These are phyloP conservation scores for Cucumis hystrix DNA, from an alignment of 306 rosid species.

Conservation along the genomic window DNA sequence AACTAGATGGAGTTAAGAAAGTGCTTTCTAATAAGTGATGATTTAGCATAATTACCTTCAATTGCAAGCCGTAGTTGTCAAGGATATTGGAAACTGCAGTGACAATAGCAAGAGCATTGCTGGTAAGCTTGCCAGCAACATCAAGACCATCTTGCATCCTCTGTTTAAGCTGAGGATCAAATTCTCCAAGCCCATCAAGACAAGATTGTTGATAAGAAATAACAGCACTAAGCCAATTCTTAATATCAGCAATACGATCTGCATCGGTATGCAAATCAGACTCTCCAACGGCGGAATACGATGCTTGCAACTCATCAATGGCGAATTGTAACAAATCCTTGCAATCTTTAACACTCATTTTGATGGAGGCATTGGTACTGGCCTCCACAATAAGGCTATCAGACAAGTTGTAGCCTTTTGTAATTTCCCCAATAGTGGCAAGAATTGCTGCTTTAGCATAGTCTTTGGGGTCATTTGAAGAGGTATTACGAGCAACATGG, in stretches of 20 bases:
- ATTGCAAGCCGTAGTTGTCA: conserved; percentile 12
- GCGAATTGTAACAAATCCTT: conserved; percentile 40
- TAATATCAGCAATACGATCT: conserved; percentile 22
- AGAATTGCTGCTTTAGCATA: conserved; percentile 24
- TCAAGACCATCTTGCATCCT: conserved; percentile 12
- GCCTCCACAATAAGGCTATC: conserved; percentile 20
- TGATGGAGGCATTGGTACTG: background rate
- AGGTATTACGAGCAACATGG: conserved; percentile 6
- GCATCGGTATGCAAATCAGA: conserved; percentile 12
- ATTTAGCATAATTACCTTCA: background rate
- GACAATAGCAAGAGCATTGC: conserved; percentile 40
- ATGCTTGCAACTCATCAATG: conserved; percentile 19
- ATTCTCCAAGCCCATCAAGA: conserved; percentile 23
- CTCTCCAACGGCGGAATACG: conserved; percentile 16
- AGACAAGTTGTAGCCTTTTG: conserved; percentile 36
- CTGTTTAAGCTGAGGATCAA: conserved; percentile 8
- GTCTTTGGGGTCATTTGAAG: conserved; percentile 25
- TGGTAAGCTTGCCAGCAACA: conserved; percentile 20
- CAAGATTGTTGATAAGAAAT: conserved; percentile 39
- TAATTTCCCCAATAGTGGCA: conserved; percentile 19
- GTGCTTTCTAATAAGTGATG: too few species aligned
- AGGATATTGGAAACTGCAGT: conserved; percentile 18
- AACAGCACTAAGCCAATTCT: conserved; percentile 52
- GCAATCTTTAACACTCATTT: conserved; percentile 50
- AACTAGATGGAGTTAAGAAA: too few species aligned